Evolutionary conservation across 495 filamentous ascomycete genomes (phyloP), one percentile per base, ranked within the genome.

Genomic region (Stereocaulon alpinum): DNA sequence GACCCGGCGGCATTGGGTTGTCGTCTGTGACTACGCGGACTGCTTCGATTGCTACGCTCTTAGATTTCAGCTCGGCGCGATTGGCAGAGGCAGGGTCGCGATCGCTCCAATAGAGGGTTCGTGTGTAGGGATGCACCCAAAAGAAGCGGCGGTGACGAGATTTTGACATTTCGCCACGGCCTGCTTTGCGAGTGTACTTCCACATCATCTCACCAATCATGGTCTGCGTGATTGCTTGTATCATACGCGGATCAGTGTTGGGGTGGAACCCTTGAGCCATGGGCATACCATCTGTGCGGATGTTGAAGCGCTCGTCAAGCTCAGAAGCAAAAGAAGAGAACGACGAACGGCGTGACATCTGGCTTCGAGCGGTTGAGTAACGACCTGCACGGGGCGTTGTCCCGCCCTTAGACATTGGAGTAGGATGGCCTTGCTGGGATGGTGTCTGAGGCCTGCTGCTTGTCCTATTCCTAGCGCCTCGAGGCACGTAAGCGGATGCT

Each of bases 181-280:
- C 91, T 59, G 91, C 78, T 72, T 88, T 94, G 61, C 94, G 86
- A 1, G 92, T 97, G 71, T 98, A 98, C 68, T 98, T 98, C 93
- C 93, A 98, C 17, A 97, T 80, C 70, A 91, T 96, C 68, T 98
- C 93, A 55, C 93, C 93, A 67, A 97, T 97, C 93, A 98, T 98
- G 12, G 93, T 98, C 72, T 98, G 93, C 6, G 94, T 97, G 62
- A 98, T 96, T 47, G 93, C 93, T 76, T 97, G 92, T 59, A 98
- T 97, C 90, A 98, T 97, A 61, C 93, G 85, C 54, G 93, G 92
- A 71, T 98, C 93, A 0, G 91, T 95, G 40, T 77, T 79, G 37
- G 79, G 70, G 3, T 80, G 78, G 43, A 86, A 72, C 34, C 81
- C 84, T 14, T 82, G 75, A 15, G 82, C 72, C 56, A 85, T 77